A percentile compares a stretch with the other conserved stretches of the same genome.
Conservation (phyloP, 306 rosid genomes). For the Hippophae gyantsensis region DNA sequence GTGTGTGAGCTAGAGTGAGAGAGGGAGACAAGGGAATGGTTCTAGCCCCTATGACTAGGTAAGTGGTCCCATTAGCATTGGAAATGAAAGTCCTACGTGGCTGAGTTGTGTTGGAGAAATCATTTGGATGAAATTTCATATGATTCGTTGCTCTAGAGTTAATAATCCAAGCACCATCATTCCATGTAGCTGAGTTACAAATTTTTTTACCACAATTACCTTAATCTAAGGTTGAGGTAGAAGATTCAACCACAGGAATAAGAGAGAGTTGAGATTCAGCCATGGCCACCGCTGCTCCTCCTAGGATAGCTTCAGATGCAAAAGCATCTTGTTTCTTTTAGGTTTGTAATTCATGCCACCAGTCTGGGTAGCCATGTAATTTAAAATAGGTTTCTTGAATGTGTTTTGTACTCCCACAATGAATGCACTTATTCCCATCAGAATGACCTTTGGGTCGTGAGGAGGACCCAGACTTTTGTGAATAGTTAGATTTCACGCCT, state of each 20-base stretch:
- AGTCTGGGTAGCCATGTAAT: slow-evolving; percentile 1
- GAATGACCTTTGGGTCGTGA: no score
- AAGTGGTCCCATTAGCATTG: not conserved
- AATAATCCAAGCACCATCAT: not conserved
- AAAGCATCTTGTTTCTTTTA: not conserved
- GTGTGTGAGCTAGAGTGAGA: not conserved
- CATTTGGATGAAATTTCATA: slow-evolving; percentile 2
- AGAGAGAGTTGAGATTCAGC: not conserved
- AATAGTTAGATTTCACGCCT: not conserved
- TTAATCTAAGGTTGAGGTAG: not conserved
- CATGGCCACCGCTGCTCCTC: not conserved
- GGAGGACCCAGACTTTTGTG: no score
- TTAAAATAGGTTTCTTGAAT: not conserved
- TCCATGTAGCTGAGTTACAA: not conserved
- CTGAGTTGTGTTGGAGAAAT: not conserved
- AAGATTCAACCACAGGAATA: not conserved
- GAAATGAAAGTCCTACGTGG: not conserved
- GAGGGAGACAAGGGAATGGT: not conserved
- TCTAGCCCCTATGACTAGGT: not conserved
- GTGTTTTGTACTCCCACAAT: not conserved
- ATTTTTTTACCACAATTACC: not conserved
- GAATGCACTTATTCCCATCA: no score
- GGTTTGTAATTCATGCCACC: not conserved
- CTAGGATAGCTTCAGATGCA: not conserved
- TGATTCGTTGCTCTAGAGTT: not conserved